Conservation (phyloP, 139 green algal species). For the Medakamo hakoo region DNA sequence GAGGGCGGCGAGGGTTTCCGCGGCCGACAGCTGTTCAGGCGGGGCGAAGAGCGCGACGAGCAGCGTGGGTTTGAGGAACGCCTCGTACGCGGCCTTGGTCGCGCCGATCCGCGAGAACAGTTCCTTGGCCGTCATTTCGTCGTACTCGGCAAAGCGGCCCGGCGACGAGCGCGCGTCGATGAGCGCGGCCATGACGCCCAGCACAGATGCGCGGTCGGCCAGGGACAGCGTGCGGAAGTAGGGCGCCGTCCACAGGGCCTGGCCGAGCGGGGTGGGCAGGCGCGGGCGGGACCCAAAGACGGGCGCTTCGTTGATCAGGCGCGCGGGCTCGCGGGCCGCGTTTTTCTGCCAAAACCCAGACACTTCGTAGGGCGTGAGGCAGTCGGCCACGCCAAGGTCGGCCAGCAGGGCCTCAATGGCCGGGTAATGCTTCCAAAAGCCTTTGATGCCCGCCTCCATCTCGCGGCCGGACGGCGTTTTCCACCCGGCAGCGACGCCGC, state of each 20-base stretch:
- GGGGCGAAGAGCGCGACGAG: constrained; percentile 68
- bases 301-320: constrained; percentile 32
- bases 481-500: constrained; percentile 45
- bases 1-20: constrained; percentile 53
- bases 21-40: constrained; percentile 58
- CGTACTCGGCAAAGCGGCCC: constrained; percentile 45
- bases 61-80: constrained; percentile 67
- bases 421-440: constrained; percentile 56
- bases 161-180: constrained; percentile 46
- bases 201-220: constrained; percentile 5
- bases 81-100: constrained; percentile 39
- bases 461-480: constrained; percentile 34
- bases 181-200: constrained; percentile 72
- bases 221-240: constrained; percentile 36
- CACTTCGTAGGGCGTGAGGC: constrained; percentile 61
- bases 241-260: constrained; percentile 59
- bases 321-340: background rate
- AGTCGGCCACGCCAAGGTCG: constrained; percentile 43
- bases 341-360: constrained; percentile 39
- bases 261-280: constrained; percentile 64
- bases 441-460: constrained; percentile 82
- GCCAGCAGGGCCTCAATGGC: constrained; percentile 56
- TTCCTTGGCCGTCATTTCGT: constrained; percentile 68
- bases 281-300: constrained; percentile 54
- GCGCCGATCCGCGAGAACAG: constrained; percentile 47